Evolutionary conservation across 305 asterid genomes (phyloP).

Genomic region (Plantago lanceolata): DNA sequence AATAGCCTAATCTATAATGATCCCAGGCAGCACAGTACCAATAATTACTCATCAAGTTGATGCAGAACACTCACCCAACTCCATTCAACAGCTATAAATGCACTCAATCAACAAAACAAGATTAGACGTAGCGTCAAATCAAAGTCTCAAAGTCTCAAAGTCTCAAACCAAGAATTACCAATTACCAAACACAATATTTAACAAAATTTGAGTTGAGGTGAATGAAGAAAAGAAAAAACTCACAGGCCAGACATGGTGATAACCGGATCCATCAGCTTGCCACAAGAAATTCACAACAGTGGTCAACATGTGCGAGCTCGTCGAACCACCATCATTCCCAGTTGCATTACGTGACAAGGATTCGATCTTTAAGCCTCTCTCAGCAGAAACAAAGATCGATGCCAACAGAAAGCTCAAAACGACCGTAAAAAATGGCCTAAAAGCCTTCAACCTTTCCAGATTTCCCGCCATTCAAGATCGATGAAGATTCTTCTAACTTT

Average conservation of each 20-base stretch:
- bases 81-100: no score
- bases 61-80: no score
- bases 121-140: no score
- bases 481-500: slow-evolving; percentile 28
- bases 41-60: no score
- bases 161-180: no score
- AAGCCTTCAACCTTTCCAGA: slow-evolving; percentile 48
- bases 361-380: slow-evolving; percentile 56
- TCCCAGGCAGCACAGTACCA: no score
- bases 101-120: no score
- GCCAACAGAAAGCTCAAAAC: slow-evolving; percentile 74
- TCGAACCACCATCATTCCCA: slow-evolving; percentile 24
- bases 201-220: neutral
- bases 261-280: slow-evolving; percentile 64
- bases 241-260: slow-evolving; percentile 96
- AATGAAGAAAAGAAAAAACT: slow-evolving; percentile 29
- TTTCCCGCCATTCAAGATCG: slow-evolving; percentile 42
- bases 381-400: slow-evolving; percentile 76
- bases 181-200: no score
- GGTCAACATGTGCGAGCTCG: slow-evolving; percentile 41
- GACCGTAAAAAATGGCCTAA: slow-evolving; percentile 52
- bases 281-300: slow-evolving; percentile 53
- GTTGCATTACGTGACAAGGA: slow-evolving; percentile 31
- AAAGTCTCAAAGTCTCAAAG: no score
- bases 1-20: no score